Conservation (phyloP, 106 monocot species). For the Dendrobium nobile region DNA sequence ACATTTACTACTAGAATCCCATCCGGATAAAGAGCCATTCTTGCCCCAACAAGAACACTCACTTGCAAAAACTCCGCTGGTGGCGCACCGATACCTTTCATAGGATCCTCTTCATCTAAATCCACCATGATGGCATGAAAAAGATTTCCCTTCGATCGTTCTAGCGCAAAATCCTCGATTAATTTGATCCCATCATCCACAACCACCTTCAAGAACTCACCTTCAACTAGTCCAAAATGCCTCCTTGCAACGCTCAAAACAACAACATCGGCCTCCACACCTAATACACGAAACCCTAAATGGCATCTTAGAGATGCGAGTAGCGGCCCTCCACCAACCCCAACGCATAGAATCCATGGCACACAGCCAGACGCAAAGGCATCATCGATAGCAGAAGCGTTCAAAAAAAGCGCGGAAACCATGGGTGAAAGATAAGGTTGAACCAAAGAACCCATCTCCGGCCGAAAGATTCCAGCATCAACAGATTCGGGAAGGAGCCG, state of each 20-base stretch:
- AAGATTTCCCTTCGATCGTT: background rate
- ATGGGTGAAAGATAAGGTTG: slow-evolving; percentile 82
- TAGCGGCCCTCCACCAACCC: slow-evolving; percentile 79
- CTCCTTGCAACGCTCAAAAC: slow-evolving; percentile 53
- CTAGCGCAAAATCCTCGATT: slow-evolving; percentile 19
- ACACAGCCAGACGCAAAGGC: background rate
- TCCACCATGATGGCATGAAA: slow-evolving; percentile 83
- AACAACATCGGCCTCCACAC: slow-evolving; percentile 64
- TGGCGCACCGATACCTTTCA: slow-evolving; percentile 40
- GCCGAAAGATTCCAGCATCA: background rate
- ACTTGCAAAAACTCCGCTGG: slow-evolving; percentile 43
- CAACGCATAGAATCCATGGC: slow-evolving; percentile 59
- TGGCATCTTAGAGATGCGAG: slow-evolving; percentile 35
- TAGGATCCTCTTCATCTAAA: slow-evolving; percentile 54
- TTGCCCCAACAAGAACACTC: slow-evolving; percentile 39
- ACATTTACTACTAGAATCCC: slow-evolving; percentile 72
- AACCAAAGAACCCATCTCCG: slow-evolving; percentile 31
- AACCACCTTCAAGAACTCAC: slow-evolving; percentile 36
- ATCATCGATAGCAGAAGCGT: slow-evolving; percentile 18
- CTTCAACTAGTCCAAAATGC: slow-evolving; percentile 68
- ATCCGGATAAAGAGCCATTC: slow-evolving; percentile 21
- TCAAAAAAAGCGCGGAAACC: slow-evolving; percentile 52
- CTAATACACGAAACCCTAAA: slow-evolving; percentile 62
- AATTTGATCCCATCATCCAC: slow-evolving; percentile 59
- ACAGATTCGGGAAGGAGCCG: slow-evolving; percentile 27